Evolutionary conservation across 495 filamentous ascomycete species (phyloP).

Genomic region (Neurospora sp.): DNA sequence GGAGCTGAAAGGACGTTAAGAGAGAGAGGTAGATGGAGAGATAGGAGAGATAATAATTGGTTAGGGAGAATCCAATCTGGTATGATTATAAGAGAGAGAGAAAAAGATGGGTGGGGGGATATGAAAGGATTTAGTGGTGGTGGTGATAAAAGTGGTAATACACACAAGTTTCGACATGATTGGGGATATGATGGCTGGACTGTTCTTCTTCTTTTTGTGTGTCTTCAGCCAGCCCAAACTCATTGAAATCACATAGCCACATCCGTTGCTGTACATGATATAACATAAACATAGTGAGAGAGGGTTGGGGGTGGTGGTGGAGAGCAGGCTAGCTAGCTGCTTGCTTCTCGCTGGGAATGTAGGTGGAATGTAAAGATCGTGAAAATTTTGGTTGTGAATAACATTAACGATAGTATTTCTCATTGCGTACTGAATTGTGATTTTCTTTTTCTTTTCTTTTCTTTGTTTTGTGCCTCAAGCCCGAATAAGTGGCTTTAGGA

Average conservation of each 20-base stretch:
- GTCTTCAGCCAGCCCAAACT: background rate
- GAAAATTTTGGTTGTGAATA: background rate
- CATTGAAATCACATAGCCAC: background rate
- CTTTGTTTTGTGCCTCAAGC: background rate
- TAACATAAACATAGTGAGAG: background rate
- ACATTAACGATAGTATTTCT: background rate
- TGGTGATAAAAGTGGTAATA: background rate
- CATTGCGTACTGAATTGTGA: background rate
- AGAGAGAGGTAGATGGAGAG: background rate
- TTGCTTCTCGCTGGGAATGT: background rate
- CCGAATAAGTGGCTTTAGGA: constrained; percentile 5
- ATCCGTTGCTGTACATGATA: background rate
- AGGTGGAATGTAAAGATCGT: background rate
- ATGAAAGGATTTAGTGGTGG: background rate
- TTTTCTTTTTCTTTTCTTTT: background rate
- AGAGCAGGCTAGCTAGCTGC: background rate
- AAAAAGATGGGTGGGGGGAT: background rate
- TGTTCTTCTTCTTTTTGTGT: background rate
- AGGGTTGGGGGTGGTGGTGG: background rate
- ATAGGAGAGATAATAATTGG: background rate
- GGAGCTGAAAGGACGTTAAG: background rate
- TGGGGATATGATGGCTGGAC: background rate
- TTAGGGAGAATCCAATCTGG: background rate
- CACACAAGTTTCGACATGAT: background rate
- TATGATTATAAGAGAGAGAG: background rate